Evolutionary conservation across 2,329 filamentous ascomycete genomes (phyloP), one percentile per base, ranked within the genome.

Genomic region (Paracoccidioides lutzii): DNA sequence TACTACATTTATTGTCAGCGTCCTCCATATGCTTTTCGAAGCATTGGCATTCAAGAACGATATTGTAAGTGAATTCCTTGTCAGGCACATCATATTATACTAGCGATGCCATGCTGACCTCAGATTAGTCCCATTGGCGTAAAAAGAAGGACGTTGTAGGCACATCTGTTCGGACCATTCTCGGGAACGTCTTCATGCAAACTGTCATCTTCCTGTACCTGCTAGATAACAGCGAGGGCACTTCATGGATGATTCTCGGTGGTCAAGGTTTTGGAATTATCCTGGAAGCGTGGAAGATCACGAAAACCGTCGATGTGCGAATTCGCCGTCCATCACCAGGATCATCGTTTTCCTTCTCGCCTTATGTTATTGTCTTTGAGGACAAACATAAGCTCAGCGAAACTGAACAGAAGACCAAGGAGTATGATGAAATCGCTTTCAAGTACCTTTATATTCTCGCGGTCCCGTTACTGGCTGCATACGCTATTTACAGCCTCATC

Each of bases 141-240:
- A 96, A 97, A 78, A 98, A 98, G 85, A 98, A 98, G 78, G 94
- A 97, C 75, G 93, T 95, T 57, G 87, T 98, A 33, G 93, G 93
- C 60, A 95, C 95, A 48, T 96, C 90, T 0, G 87, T 98, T 58
- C 89, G 93, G 56, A 94, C 91, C 37, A 98, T 98, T 66, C 77
- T 98, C 56, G 90, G 88, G 69, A 98, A 97, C 66, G 90, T 97
- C 59, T 90, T 97, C 71, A 98, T 98, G 93, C 93, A 98, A 72
- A 72, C 80, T 5, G 80, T 97, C 66, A 96, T 98, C 71, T 94
- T 98, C 80, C 79, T 98, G 48, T 98, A 98, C 73, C 81, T 98
- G 35, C 76, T 98, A 65, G 93, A 98, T 75, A 97, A 98, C 76
- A 94, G 90, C 62, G 90, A 96, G 57, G 94, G 93, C 70, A 98